Evolutionary conservation across 306 rosid genomes (phyloP), one percentile per base, ranked within the genome.

Genomic region (Carpinus viminea): DNA sequence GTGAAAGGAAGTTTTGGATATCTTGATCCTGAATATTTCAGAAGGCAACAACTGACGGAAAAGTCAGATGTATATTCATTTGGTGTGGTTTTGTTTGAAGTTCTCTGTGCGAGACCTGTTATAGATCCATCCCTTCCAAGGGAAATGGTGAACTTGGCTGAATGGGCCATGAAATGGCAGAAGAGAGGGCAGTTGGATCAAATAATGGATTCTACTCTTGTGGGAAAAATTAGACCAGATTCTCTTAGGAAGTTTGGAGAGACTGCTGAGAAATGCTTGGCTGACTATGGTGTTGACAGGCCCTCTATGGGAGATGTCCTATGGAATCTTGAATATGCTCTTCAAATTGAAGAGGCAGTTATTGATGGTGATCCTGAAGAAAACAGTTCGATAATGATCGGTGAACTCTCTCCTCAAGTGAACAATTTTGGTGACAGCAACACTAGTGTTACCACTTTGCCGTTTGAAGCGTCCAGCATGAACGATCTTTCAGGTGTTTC

Each of bases 141-240:
- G 77, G 98, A 91, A 81, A 89, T 84, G 93, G 98, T 93, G 54
- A 91, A 91, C 86, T 84, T 93, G 70, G 98, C 97, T 16, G 96
- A 93, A 86, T 91, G 98, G 98, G 92, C 93, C 15, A 91, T 93
- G 96, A 90, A 93, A 76, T 93, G 92, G 92, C 96, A 91, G 84
- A 90, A 87, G 76, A 91, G 57, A 61, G 96, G 98, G 83, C 97
- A 90, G 70, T 61, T 91, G 85, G 93, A 88, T 8, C 92, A 90
- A 74, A 93, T 93, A 72, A 89, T 93, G 57, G 98, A 93, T 59
- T 65, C 84, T 28, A 73, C 83, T 48, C 93, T 93, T 5, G 89
- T 73, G 0, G 97, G 92, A 20, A 91, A 90, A 80, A 81, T 93
- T 47, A 86, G 82, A 71, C 90, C 96, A 7, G 95, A 90, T 72